These are phyloP conservation scores for Colletotrichum higginsianum DNA, from an alignment of 2,329 filamentous ascomycete species.

Conservation along the genomic window DNA sequence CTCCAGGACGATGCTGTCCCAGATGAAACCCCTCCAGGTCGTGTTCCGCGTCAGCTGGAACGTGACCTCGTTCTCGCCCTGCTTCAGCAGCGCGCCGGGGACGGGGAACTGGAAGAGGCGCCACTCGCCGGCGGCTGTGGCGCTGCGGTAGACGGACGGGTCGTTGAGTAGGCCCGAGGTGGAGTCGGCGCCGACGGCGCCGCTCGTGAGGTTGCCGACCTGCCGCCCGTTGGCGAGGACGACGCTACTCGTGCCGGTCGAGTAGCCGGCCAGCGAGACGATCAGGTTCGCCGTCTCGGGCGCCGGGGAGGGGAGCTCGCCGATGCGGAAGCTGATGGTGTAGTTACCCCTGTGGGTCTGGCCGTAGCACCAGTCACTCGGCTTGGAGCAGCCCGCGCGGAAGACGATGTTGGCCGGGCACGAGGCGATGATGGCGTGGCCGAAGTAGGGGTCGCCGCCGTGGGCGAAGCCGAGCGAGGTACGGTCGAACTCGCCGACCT, in stretches of 20 bases:
- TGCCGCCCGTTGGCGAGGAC: conserved; percentile 58
- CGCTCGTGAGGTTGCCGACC: conserved; percentile 59
- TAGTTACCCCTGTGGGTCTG: conserved; percentile 57
- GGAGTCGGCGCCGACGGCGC: conserved; percentile 33
- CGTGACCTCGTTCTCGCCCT: conserved; percentile 47
- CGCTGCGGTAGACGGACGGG: conserved; percentile 63
- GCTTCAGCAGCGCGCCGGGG: conserved; percentile 41
- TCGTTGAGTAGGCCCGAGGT: conserved; percentile 54
- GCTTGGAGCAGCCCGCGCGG: conserved; percentile 55
- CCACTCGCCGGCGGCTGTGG: conserved; percentile 64
- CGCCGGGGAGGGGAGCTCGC: conserved; percentile 8
- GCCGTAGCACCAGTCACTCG: conserved; percentile 65
- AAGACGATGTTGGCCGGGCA: conserved; percentile 63
- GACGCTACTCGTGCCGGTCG: conserved; percentile 55
- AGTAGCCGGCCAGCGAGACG: conserved; percentile 62
- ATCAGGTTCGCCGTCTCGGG: conserved; percentile 54
- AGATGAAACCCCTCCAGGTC: conserved; percentile 49
- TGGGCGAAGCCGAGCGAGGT: conserved; percentile 37
- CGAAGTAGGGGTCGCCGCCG: conserved; percentile 51
- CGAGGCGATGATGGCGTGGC: conserved; percentile 59
- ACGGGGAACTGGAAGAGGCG: conserved; percentile 58
- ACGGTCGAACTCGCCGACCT: conserved; percentile 46
- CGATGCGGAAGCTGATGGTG: conserved; percentile 51
- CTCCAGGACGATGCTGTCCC: conserved; percentile 49
- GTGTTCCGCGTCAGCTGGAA: conserved; percentile 48